Percentiles rank a stretch among this genome's conserved stretches.
phyloP scores from a whole-genome alignment of 2,329 filamentous ascomycete species.

The Chrysoporthe puriensis region DNA sequence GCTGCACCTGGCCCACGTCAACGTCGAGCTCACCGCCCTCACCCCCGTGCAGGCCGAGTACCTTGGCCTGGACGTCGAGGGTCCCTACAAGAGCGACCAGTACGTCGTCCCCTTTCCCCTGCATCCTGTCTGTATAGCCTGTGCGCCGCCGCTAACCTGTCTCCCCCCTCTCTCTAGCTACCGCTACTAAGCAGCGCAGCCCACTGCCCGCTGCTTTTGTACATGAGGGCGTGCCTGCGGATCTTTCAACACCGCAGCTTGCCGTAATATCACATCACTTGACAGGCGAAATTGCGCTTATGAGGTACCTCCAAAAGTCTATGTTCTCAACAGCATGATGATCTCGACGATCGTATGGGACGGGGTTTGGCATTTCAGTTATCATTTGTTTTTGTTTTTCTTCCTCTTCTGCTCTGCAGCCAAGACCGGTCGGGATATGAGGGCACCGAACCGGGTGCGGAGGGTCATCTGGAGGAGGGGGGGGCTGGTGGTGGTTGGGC shows the following conservation, averaged over 20 bases:
- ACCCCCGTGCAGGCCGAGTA: constrained; percentile 90
- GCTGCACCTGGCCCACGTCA: constrained; percentile 91
- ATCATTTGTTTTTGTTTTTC: constrained; percentile 8
- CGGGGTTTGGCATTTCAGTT: constrained; percentile 16
- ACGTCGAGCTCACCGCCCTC: constrained; percentile 89
- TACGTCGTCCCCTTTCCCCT: constrained; percentile 50
- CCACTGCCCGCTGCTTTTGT: constrained; percentile 22
- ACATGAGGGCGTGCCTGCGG: constrained; percentile 28
- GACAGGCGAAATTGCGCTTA: constrained; percentile 15
- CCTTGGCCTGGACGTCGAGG: constrained; percentile 81
- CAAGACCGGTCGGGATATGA: constrained; percentile 14
- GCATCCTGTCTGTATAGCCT: neutral
- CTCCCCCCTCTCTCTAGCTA: constrained; percentile 47
- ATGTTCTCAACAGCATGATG: constrained; percentile 39
- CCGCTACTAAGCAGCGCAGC: constrained; percentile 63
- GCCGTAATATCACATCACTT: constrained; percentile 15
- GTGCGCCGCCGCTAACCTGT: constrained; percentile 35
- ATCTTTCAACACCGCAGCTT: constrained; percentile 27
- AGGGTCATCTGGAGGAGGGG: neutral
- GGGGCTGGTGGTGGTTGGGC: constrained; percentile 19
- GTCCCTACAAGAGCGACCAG: constrained; percentile 96
- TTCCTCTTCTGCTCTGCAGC: neutral
- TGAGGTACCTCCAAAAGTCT: constrained; percentile 24
- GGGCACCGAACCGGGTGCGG: neutral
- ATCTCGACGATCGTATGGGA: constrained; percentile 22